Evolutionary conservation across 2,329 filamentous ascomycete genomes (phyloP).

Genomic region (Talaromyces funiculosus): DNA sequence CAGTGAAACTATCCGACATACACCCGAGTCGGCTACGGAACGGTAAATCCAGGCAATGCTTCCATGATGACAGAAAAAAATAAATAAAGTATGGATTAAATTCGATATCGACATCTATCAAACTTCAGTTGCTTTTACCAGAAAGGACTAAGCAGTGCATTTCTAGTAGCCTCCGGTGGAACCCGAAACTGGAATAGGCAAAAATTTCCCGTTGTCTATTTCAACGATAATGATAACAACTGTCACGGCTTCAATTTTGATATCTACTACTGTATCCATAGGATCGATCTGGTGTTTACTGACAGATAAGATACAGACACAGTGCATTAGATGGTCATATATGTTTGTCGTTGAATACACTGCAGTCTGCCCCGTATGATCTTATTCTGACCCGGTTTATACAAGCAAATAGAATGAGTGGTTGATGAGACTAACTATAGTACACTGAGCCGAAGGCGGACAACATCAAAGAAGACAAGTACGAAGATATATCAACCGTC

Average conservation of each 20-base stretch:
- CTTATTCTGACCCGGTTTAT: background rate
- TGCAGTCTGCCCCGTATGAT: background rate
- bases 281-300: background rate
- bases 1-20: background rate
- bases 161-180: conserved; percentile 1
- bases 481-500: background rate
- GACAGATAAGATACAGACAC: background rate
- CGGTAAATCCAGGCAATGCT: background rate
- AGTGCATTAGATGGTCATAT: background rate
- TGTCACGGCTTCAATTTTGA: background rate
- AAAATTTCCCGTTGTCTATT: background rate
- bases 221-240: background rate
- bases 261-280: background rate
- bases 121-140: background rate
- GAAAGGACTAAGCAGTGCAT: background rate
- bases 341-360: background rate
- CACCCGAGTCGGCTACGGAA: background rate
- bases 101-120: background rate
- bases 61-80: background rate
- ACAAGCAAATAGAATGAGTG: background rate
- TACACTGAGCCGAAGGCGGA: conserved; percentile 4
- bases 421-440: conserved; percentile 6
- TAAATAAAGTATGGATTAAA: background rate
- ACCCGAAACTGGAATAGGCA: conserved; percentile 5
- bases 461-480: background rate